These are phyloP conservation scores for Pythium scleroteichum DNA, from an alignment of 352 stramenopile species.

Conservation along the genomic window DNA sequence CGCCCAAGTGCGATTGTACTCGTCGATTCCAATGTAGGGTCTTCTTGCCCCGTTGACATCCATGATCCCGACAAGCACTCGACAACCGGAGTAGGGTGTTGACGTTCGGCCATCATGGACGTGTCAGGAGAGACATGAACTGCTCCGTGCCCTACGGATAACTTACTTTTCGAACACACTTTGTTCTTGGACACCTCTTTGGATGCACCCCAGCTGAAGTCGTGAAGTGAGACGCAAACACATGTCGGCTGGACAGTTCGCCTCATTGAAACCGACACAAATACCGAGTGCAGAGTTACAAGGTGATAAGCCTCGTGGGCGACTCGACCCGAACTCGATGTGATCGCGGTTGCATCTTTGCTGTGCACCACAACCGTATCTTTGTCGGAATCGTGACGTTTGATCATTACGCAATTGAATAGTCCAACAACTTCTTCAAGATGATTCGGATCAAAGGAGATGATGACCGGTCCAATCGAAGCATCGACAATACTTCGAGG, in stretches of 20 bases:
- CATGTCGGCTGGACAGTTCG: too few relatives aligned
- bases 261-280: background rate
- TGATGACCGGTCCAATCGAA: slow-evolving; percentile 2
- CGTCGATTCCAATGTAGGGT: slow-evolving; percentile 4
- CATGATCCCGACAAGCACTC: slow-evolving; percentile 13
- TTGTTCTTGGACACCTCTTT: background rate
- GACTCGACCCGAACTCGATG: background rate
- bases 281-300: slow-evolving; percentile 19
- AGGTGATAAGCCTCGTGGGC: slow-evolving; percentile 6
- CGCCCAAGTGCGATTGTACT: slow-evolving; percentile 7
- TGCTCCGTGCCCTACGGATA: background rate
- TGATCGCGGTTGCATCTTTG: too few relatives aligned
- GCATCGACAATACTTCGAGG: slow-evolving; percentile 1
- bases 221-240: slow-evolving; percentile 1
- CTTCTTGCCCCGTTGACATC: slow-evolving; percentile 7
- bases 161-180: background rate
- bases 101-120: background rate
- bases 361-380: background rate
- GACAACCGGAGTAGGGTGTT: background rate
- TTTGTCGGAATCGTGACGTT: background rate
- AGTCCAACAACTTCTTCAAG: background rate
- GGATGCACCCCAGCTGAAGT: slow-evolving; percentile 11
- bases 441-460: background rate
- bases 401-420: background rate
- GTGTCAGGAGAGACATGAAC: background rate